A percentile compares a stretch with the other conserved stretches of the same genome.
These are phyloP conservation scores for Pseudopyricularia cyperi DNA, from an alignment of 2,329 filamentous ascomycete species.

Conservation along the genomic window DNA sequence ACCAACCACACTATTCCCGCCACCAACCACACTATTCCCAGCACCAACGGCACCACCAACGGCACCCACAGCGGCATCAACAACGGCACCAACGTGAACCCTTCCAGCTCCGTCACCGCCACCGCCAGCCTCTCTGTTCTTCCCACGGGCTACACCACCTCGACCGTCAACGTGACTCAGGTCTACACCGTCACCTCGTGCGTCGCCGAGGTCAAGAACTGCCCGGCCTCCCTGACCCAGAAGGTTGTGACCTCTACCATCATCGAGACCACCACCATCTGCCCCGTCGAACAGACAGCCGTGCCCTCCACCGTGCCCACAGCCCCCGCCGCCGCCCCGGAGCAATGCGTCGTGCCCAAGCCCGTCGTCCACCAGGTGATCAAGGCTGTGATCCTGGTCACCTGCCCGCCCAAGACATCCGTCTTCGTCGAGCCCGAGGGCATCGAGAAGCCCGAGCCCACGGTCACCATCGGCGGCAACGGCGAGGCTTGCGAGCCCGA, in stretches of 20 bases:
- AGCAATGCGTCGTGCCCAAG: background rate
- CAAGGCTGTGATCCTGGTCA: conserved; percentile 10
- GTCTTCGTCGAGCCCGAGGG: conserved; percentile 10
- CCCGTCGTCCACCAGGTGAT: conserved; percentile 7
- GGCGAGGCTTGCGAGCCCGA: conserved; percentile 1
- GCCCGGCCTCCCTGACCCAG: conserved; percentile 14
- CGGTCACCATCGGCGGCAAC: conserved; percentile 8
- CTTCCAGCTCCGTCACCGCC: background rate
- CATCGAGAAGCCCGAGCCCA: conserved; percentile 7
- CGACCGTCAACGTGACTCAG: conserved; percentile 11
- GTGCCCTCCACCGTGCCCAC: background rate
- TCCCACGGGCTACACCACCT: conserved; percentile 8
- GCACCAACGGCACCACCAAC: background rate
- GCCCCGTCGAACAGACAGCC: conserved; percentile 9
- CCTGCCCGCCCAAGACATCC: conserved; percentile 9
- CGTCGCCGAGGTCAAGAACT: conserved; percentile 15
- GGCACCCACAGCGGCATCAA: background rate
- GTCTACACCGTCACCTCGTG: conserved; percentile 18
- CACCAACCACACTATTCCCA: background rate
- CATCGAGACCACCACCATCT: conserved; percentile 12
- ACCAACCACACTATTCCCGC: background rate
- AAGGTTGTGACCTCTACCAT: conserved; percentile 13
- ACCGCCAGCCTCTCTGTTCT: background rate
- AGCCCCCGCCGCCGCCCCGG: conserved; percentile 1
- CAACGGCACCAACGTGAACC: background rate